Conservation (phyloP, 2,329 filamentous ascomycete species). For the Trichocomaceae sp. region DNA sequence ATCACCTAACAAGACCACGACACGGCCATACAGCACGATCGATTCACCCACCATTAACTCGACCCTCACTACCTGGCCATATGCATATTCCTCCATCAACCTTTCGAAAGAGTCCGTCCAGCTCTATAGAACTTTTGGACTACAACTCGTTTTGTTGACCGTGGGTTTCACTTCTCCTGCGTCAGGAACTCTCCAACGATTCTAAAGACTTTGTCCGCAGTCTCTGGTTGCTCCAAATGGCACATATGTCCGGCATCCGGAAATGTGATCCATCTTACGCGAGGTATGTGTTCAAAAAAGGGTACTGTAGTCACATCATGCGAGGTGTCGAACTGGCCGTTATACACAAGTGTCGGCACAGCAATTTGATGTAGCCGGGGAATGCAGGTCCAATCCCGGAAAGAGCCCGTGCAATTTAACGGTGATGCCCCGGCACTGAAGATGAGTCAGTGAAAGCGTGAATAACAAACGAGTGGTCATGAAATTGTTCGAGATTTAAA, state of each 20-base stretch:
- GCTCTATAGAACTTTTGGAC: too few species aligned
- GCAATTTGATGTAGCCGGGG: background rate
- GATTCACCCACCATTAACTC: too few species aligned
- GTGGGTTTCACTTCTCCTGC: background rate
- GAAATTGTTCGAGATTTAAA: too few species aligned
- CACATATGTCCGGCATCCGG: slow-evolving; percentile 1
- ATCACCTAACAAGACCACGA: too few species aligned
- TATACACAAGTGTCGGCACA: background rate
- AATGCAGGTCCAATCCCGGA: background rate
- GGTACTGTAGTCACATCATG: background rate
- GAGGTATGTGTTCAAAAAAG: background rate
- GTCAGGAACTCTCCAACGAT: background rate
- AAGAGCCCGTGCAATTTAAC: background rate
- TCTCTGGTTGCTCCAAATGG: slow-evolving; percentile 1
- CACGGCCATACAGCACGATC: too few species aligned
- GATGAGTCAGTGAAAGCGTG: background rate
- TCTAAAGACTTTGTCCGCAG: background rate
- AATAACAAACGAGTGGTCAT: too few species aligned
- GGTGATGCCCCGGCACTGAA: slow-evolving; percentile 1
- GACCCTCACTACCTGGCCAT: too few species aligned
- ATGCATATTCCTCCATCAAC: too few species aligned
- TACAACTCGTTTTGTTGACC: background rate
- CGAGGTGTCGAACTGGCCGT: slow-evolving; percentile 1
- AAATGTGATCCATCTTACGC: slow-evolving; percentile 1
- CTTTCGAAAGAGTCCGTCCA: too few species aligned